Evolutionary conservation across 1,139 yeast species (phyloP).

Genomic region (Pneumocystis oryctolagi): DNA sequence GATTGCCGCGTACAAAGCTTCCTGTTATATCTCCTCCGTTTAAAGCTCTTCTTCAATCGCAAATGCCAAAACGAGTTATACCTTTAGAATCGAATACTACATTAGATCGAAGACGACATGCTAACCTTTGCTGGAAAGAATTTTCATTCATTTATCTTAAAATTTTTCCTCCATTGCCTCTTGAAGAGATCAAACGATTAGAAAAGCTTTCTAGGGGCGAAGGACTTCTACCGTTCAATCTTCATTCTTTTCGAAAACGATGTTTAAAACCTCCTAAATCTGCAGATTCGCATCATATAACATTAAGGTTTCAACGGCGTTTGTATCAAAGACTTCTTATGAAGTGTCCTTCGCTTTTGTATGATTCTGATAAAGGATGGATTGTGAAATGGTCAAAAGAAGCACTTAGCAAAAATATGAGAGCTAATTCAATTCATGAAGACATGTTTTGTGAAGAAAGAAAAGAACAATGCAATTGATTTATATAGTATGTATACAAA

Average conservation of each 20-base stretch:
- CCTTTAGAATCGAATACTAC: background rate
- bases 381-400: background rate
- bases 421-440: background rate
- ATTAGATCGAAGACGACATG: background rate
- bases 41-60: background rate
- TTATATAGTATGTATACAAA: background rate
- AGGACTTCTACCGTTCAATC: background rate
- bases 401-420: background rate
- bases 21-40: background rate
- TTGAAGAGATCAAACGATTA: background rate
- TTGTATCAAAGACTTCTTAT: background rate
- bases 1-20: background rate
- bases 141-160: background rate
- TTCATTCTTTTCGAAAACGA: background rate
- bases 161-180: background rate
- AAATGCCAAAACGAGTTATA: background rate
- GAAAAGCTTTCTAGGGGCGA: background rate
- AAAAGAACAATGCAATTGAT: background rate
- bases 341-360: background rate
- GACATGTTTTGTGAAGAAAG: background rate
- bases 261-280: background rate
- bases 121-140: background rate
- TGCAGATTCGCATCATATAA: background rate
- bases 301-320: background rate
- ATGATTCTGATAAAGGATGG: background rate